Base-by-base conservation (phyloP, 306 rosid species). In the Sicyos edulis region DNA sequence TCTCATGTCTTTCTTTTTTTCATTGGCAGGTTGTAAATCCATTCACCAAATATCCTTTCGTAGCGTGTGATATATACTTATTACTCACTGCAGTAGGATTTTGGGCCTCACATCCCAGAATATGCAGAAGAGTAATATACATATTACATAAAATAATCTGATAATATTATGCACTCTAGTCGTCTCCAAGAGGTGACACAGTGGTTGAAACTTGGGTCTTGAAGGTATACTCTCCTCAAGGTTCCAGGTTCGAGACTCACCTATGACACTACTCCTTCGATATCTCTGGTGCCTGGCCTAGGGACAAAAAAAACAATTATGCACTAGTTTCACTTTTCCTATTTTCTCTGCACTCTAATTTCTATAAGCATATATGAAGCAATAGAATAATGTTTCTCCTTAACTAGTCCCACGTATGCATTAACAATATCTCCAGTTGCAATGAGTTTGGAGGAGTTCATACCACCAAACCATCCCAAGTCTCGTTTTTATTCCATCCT, bases 11-110 rank as follows among this genome's bases (percentile, higher is more conserved):
- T 55, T 61, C 49, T 13, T 79, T 71, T 58, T 32, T 77, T 70
- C 71, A 79, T 78, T 78, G 81, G 89, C 99, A 95, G 99, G 97
- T 95, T 26, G 97, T 95, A 75, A 95, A 95, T 77, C 99, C 99
- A 55, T 87, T 95, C 60, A 91, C 99, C 80, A 95, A 95, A 89
- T 95, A 92, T 92, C 98, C 98, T 92, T 91, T 81, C 53, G 22
- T n/a, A n/a, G 20, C 49, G 37, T 69, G 5, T 69, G 59, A 69
- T 69, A 24, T 50, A 8, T 50, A 50, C 73, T 50, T 50, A 58
- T 49, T 13, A 13, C 65, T 26, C 17, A 13, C n/a, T 24, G 42
- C 42, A 24, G 32, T 20, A 44, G 16, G 17, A 3, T 66, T 12
- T 40, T 40, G 52, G 15, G 63, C 42, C 70, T 64, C 32, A 40